phyloP scores from a whole-genome alignment of 768 basidiomycete species.

The Chlorophyllum brunneum region DNA sequence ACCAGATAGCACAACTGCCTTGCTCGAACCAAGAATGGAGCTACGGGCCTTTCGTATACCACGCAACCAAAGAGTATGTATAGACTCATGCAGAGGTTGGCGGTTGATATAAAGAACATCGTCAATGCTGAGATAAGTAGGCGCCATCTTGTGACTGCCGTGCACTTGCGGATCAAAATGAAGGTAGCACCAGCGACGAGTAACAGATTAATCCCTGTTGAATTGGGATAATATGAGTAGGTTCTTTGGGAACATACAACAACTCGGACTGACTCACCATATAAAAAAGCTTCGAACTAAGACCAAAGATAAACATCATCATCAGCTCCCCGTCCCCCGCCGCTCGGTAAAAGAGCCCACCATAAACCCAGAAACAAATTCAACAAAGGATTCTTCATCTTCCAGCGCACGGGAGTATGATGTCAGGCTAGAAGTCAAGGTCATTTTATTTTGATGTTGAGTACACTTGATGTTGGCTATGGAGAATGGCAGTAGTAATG shows the following conservation, averaged over 20 bases:
- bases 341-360: neutral
- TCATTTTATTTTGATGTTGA: too few relatives aligned
- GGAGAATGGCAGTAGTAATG: too few relatives aligned
- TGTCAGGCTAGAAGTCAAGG: too few relatives aligned
- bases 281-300: slow-evolving; percentile 24
- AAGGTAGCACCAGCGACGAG: neutral
- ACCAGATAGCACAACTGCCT: neutral
- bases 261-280: slow-evolving; percentile 15
- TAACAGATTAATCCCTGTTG: neutral
- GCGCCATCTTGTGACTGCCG: neutral
- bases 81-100: neutral
- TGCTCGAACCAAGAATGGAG: neutral
- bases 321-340: too few relatives aligned
- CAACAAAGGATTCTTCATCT: too few relatives aligned
- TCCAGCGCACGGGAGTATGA: too few relatives aligned
- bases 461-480: too few relatives aligned
- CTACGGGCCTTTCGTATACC: neutral
- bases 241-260: neutral
- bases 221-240: neutral
- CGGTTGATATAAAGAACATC: slow-evolving; percentile 3
- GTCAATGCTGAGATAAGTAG: slow-evolving; percentile 7
- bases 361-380: neutral
- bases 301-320: neutral
- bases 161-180: neutral
- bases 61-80: slow-evolving; percentile 1